Conservation (phyloP, 495 filamentous ascomycete genomes). For the Mycothermus thermophilus region DNA sequence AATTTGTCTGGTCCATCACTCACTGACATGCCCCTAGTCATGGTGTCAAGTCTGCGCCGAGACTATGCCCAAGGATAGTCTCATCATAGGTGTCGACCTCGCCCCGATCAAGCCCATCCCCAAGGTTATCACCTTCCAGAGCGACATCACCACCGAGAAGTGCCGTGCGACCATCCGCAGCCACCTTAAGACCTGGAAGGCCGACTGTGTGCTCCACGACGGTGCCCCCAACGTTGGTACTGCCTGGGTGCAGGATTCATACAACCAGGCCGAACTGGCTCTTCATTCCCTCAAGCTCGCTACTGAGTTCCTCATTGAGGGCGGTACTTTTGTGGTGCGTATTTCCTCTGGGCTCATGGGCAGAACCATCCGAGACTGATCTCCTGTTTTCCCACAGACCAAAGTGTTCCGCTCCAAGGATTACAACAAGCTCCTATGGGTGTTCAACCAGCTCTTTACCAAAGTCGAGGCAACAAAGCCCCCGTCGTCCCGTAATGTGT, state of each 20-base stretch:
- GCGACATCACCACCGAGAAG: slow-evolving; percentile 96
- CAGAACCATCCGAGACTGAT: too few relatives aligned
- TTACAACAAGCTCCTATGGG: slow-evolving; percentile 92
- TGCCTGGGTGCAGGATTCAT: slow-evolving; percentile 97
- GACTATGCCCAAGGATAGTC: slow-evolving; percentile 76
- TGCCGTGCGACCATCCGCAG: slow-evolving; percentile 81
- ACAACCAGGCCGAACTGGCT: slow-evolving; percentile 90
- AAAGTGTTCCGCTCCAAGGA: slow-evolving; percentile 98
- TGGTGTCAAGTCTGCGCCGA: slow-evolving; percentile 98
- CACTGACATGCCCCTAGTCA: slow-evolving; percentile 39
- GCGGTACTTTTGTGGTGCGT: slow-evolving; percentile 66
- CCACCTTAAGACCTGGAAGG: slow-evolving; percentile 95
- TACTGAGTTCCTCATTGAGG: slow-evolving; percentile 80
- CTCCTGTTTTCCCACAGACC: too few relatives aligned
- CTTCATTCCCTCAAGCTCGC: slow-evolving; percentile 85
- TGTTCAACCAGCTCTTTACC: slow-evolving; percentile 89
- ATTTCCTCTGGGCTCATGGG: too few relatives aligned
- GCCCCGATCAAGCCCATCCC: slow-evolving; percentile 93
- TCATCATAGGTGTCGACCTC: slow-evolving; percentile 92
- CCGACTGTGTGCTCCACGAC: slow-evolving; percentile 93
- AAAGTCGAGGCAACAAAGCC: slow-evolving; percentile 96
- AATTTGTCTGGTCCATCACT: not conserved
- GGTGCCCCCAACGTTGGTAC: slow-evolving; percentile 96
- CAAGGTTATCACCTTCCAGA: slow-evolving; percentile 85
- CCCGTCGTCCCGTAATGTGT: slow-evolving; percentile 87